phyloP scores from a whole-genome alignment of 306 rosid genomes.

The Quercus bicolor region DNA sequence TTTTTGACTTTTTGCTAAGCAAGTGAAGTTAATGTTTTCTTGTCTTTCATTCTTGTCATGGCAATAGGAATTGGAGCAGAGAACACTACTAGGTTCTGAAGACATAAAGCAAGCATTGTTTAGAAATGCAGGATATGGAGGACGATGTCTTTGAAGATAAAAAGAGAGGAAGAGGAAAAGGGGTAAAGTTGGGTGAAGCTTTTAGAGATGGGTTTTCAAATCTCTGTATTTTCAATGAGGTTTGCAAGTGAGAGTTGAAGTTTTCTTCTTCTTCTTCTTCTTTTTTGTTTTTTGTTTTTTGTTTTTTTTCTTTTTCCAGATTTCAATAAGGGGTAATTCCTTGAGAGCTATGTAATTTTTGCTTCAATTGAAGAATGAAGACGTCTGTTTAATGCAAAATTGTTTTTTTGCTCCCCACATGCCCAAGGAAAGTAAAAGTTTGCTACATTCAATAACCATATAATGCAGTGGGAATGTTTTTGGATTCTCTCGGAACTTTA shows the following conservation, averaged over 20 bases:
- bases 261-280: neutral
- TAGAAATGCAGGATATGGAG: slow-evolving; percentile 93
- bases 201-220: slow-evolving; percentile 8
- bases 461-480: slow-evolving; percentile 7
- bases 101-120: slow-evolving; percentile 78
- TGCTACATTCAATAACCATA: neutral
- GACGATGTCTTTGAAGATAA: slow-evolving; percentile 64
- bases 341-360: slow-evolving; percentile 9
- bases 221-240: slow-evolving; percentile 24
- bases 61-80: slow-evolving; percentile 51
- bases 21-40: neutral
- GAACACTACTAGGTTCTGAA: slow-evolving; percentile 41
- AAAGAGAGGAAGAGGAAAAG: neutral
- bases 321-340: slow-evolving; percentile 25
- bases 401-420: slow-evolving; percentile 4
- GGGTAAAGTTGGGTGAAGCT: slow-evolving; percentile 8
- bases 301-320: neutral
- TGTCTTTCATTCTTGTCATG: slow-evolving; percentile 13
- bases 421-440: neutral
- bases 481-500: slow-evolving; percentile 13
- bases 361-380: slow-evolving; percentile 23
- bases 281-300: neutral
- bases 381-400: neutral
- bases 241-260: slow-evolving; percentile 7
- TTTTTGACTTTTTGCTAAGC: neutral